Evolutionary conservation across 2,329 filamentous ascomycete species (phyloP), one percentile per base, ranked within the genome.

Genomic region (Talaromyces amestolkiae): DNA sequence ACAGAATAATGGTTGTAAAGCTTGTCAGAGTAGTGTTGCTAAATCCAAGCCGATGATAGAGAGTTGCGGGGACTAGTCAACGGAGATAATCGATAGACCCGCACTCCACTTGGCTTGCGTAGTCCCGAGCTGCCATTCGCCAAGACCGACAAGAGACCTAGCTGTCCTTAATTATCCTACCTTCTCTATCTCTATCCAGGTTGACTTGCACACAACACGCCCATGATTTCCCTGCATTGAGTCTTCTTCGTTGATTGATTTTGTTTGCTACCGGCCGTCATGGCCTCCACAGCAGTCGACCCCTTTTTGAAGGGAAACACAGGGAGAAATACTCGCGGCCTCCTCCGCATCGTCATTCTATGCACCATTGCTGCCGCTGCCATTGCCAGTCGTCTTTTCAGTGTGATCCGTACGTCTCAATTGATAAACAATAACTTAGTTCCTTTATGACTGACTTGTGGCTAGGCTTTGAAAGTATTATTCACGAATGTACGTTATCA

Each of bases 401-500:
- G 93, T 75, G 95, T 99, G 71, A 98, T 99, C 81, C 91, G 95
- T 94, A 87, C 78, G 91, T 68, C 51, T 47, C 61, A 64, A 64
- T 64, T 53, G 51, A 51, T 2, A 22, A 13, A 8, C 15, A 7
- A 5, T 8, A 39, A 7, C 56, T 39, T 58, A 67, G 59, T 63
- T 65, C 58, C 64, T 39, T 22, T 6, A 22, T 64, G 31, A 22
- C 53, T 64, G 49, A 66, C 51, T 35, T 56, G 10, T 45, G 17
- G 64, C 33, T 31, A 94, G 91, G 91, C 72, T 99, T 99, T 77
- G 95, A 99, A 83, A 97, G 92, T 82, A 99, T 99, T 76, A 99
- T 99, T 76, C 95, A 99, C 85, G 95, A 99, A 85, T 99, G 95
- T 97, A 78, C 81, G 93, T 90, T 90, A 69, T 64, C 15, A 37